These are phyloP conservation scores for Botrytis porri DNA, from an alignment of 2,329 filamentous ascomycete genomes.

Conservation along the genomic window DNA sequence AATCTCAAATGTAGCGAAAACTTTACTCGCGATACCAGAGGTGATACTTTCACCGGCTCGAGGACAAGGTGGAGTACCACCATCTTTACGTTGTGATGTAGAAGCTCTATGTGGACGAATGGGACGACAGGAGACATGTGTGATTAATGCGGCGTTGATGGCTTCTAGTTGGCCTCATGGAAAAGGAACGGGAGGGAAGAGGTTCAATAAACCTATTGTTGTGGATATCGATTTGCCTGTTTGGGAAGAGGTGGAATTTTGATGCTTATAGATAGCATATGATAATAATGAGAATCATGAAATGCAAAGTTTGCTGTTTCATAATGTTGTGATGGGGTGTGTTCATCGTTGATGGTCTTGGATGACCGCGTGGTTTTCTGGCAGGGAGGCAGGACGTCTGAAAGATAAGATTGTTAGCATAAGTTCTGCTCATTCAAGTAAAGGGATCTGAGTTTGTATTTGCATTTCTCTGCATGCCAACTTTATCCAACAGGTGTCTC, in stretches of 20 bases:
- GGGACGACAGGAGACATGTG: slow-evolving; percentile 60
- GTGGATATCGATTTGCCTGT: slow-evolving; percentile 73
- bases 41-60: slow-evolving; percentile 27
- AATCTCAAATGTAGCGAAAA: slow-evolving; percentile 20
- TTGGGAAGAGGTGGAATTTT: slow-evolving; percentile 38
- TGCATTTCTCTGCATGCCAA: neutral
- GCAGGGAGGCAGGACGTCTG: neutral
- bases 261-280: neutral
- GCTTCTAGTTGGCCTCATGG: slow-evolving; percentile 63
- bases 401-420: neutral
- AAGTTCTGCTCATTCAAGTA: neutral
- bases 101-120: slow-evolving; percentile 42
- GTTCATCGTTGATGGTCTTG: neutral
- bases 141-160: slow-evolving; percentile 78
- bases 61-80: slow-evolving; percentile 44
- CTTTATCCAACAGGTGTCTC: accelerated
- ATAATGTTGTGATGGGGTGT: neutral
- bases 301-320: neutral
- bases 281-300: neutral
- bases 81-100: slow-evolving; percentile 44
- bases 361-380: neutral
- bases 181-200: slow-evolving; percentile 51
- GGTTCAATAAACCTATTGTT: slow-evolving; percentile 77
- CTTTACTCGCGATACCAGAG: slow-evolving; percentile 22
- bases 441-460: neutral